Evolutionary conservation across 2,329 filamentous ascomycete species (phyloP).

Genomic region (Ophiostoma quercus): DNA sequence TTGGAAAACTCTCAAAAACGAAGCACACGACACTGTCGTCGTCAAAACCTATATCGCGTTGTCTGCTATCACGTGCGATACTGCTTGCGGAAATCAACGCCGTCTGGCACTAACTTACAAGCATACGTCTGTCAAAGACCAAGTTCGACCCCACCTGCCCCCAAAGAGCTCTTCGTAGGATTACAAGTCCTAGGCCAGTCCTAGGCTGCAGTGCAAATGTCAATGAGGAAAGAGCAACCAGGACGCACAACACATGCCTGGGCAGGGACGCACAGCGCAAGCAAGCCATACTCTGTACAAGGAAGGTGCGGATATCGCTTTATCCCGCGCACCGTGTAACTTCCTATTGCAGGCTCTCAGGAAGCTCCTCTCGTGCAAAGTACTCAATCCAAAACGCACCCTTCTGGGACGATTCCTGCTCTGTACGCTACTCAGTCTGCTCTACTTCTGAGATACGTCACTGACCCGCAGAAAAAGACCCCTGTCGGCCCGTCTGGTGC

Average conservation of each 20-base stretch:
- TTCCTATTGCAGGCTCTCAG: not conserved
- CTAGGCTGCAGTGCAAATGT: not conserved
- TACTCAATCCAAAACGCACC: not conserved
- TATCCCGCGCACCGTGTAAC: not conserved
- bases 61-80: not conserved
- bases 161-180: slow-evolving; percentile 12
- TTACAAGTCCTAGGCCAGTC: slow-evolving; percentile 16
- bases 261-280: slow-evolving; percentile 1
- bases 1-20: too few species aligned
- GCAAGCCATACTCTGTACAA: not conserved
- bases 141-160: not conserved
- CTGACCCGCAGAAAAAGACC: slow-evolving; percentile 19
- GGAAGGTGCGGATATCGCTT: not conserved
- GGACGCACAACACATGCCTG: not conserved
- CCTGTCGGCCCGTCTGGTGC: slow-evolving; percentile 9
- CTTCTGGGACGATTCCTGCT: not conserved
- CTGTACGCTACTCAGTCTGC: not conserved
- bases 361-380: not conserved
- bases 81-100: not conserved
- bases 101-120: not conserved
- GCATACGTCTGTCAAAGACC: not conserved
- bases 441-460: slow-evolving; percentile 21
- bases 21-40: not conserved
- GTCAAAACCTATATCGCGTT: not conserved
- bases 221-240: slow-evolving; percentile 15